Percentiles rank a stretch among this genome's conserved stretches.
These are phyloP conservation scores for Iris macrosiphon DNA, from an alignment of 106 monocot species.

Conservation along the genomic window DNA sequence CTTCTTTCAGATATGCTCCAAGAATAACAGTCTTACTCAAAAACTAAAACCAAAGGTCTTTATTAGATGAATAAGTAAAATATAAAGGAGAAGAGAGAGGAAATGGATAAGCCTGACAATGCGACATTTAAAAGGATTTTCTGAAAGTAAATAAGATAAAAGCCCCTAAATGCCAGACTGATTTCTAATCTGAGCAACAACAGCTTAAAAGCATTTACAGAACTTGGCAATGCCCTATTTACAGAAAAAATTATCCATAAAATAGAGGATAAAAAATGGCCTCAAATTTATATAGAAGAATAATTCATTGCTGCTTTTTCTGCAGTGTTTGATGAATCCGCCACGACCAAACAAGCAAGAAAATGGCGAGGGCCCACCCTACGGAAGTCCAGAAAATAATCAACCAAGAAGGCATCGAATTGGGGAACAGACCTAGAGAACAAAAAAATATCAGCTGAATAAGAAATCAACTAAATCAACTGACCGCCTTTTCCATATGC, in stretches of 20 bases:
- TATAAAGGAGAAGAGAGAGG: too few relatives aligned
- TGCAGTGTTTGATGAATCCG: slow-evolving; percentile 47
- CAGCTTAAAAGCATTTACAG: slow-evolving; percentile 11
- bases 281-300: not conserved
- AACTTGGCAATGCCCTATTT: slow-evolving; percentile 22
- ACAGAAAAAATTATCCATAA: slow-evolving; percentile 3
- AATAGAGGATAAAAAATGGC: slow-evolving; percentile 2
- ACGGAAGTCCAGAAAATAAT: slow-evolving; percentile 60
- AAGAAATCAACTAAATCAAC: not conserved
- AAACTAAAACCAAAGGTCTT: too few relatives aligned
- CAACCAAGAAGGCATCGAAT: slow-evolving; percentile 72
- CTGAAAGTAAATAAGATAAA: too few relatives aligned
- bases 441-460: not conserved
- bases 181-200: slow-evolving; percentile 15
- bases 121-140: too few relatives aligned
- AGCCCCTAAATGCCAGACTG: slow-evolving; percentile 5
- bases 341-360: slow-evolving; percentile 65
- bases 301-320: slow-evolving; percentile 40
- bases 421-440: slow-evolving; percentile 66
- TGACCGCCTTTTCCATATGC: not conserved
- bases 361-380: slow-evolving; percentile 25
- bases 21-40: too few relatives aligned
- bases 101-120: too few relatives aligned
- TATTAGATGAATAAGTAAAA: too few relatives aligned
- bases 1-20: too few relatives aligned